Base-by-base conservation (phyloP, 73 alveolate genomes). In the Stentor coeruleus region DNA sequence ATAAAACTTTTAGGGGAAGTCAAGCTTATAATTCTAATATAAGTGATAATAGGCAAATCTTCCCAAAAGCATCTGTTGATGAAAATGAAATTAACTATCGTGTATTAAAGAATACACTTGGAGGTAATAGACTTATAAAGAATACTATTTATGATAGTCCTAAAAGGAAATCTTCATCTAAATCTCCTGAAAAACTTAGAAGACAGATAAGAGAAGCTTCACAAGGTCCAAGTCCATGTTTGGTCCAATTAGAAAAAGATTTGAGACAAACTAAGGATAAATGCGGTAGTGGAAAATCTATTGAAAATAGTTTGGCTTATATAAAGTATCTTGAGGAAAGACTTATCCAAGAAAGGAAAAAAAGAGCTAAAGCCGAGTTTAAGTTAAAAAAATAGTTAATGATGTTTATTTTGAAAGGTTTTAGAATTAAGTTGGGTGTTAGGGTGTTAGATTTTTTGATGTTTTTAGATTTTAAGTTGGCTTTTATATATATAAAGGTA, bases 1-100 rank as follows among this genome's bases (percentile, higher is more conserved):
- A 57, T 57, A 57, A 57, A 57, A 57, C 73, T 57, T 57, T 57
- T 31, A 57, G 73, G 35, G n/a, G n/a, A n/a, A n/a, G n/a, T n/a
- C n/a, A n/a, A n/a, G n/a, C n/a, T n/a, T 20, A 57, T 57, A 20
- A 20, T 57, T 57, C 73, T 31, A 57, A n/a, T 2, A 20, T 57
- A 20, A 57, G 28, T 2, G 73, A 57, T 20, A 31, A n/a, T 31
- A n/a, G 15, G 15, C 73, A 57, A 57, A 57, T 31, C 15, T n/a
- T n/a, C 1, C 15, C 15, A 57, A 57, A n/a, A 57, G 73, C 28
- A 20, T 57, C 28, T 57, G 35, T 31, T 57, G 28, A 57, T 20
- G 73, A n/a, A 57, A 57, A 57, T 57, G 35, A 57, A 57, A 20
- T 57, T 1, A 31, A 57, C 73, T 20, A 57, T n/a, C 73, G 35